Conservation (phyloP, 2,329 filamentous ascomycete species). For the Xylariaceae sp. region DNA sequence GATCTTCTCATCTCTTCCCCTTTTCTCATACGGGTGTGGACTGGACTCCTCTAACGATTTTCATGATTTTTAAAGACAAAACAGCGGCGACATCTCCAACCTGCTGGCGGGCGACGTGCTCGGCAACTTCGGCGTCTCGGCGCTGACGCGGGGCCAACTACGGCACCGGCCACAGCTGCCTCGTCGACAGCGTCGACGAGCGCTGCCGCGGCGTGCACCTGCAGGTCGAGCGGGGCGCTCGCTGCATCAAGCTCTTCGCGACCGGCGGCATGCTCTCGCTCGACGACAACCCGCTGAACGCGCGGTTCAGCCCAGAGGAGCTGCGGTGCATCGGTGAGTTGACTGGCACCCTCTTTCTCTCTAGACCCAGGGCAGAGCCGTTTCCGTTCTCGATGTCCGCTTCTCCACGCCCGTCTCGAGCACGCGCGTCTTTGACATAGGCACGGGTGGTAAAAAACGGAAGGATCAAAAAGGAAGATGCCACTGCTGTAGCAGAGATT, state of each 20-base stretch:
- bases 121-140: slow-evolving; percentile 25
- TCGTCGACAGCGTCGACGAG: slow-evolving; percentile 33
- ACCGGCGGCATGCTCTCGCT: slow-evolving; percentile 32
- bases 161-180: slow-evolving; percentile 17
- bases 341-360: too few species aligned
- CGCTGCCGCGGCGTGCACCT: slow-evolving; percentile 31
- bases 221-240: slow-evolving; percentile 32
- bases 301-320: slow-evolving; percentile 33
- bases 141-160: slow-evolving; percentile 23
- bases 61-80: too few species aligned
- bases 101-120: slow-evolving; percentile 28
- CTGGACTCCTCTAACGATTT: too few species aligned
- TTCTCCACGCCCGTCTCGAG: too few species aligned
- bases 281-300: slow-evolving; percentile 30
- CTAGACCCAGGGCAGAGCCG: too few species aligned
- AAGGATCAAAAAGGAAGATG: too few species aligned
- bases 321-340: slow-evolving; percentile 29
- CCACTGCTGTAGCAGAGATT: too few species aligned
- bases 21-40: too few species aligned
- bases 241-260: slow-evolving; percentile 33
- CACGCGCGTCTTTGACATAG: too few species aligned
- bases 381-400: too few species aligned
- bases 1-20: too few species aligned
- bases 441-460: too few species aligned
- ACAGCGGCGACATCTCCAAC: slow-evolving; percentile 28